These are phyloP conservation scores for Carex kokanica DNA, from an alignment of 176 grass and related monocot species.

Conservation along the genomic window DNA sequence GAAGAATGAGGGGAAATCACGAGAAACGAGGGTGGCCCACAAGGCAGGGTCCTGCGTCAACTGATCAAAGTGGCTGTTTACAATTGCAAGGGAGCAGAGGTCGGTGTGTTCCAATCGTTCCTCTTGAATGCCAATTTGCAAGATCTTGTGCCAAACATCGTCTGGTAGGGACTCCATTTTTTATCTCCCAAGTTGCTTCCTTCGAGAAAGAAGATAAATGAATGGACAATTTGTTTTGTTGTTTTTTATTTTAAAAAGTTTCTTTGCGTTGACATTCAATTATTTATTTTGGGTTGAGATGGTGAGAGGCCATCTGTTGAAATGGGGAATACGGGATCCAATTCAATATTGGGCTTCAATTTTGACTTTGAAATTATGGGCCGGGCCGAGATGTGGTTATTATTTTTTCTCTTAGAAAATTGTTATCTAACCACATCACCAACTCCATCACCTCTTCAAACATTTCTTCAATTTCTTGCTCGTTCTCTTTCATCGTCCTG, in stretches of 20 bases:
- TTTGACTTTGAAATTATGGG: neutral
- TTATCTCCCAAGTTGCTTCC: neutral
- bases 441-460: too few relatives aligned
- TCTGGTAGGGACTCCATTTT: slow-evolving; percentile 16
- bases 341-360: too few relatives aligned
- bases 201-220: neutral
- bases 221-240: neutral
- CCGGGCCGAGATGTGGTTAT: neutral
- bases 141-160: slow-evolving; percentile 2
- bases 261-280: too few relatives aligned
- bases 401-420: neutral
- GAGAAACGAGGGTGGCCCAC: neutral
- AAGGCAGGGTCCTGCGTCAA: neutral
- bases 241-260: too few relatives aligned
- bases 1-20: neutral
- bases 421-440: too few relatives aligned
- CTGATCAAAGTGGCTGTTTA: neutral
- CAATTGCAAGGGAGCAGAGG: slow-evolving; percentile 15
- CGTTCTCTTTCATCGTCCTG: too few relatives aligned
- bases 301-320: too few relatives aligned
- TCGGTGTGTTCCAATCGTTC: neutral
- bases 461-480: too few relatives aligned
- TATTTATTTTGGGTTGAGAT: too few relatives aligned
- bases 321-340: too few relatives aligned
- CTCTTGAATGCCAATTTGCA: neutral